Percentiles rank a stretch among this genome's conserved stretches.
These are phyloP conservation scores for Pseudohyphozyma bogoriensis DNA, from an alignment of 768 basidiomycete genomes.

Conservation along the genomic window DNA sequence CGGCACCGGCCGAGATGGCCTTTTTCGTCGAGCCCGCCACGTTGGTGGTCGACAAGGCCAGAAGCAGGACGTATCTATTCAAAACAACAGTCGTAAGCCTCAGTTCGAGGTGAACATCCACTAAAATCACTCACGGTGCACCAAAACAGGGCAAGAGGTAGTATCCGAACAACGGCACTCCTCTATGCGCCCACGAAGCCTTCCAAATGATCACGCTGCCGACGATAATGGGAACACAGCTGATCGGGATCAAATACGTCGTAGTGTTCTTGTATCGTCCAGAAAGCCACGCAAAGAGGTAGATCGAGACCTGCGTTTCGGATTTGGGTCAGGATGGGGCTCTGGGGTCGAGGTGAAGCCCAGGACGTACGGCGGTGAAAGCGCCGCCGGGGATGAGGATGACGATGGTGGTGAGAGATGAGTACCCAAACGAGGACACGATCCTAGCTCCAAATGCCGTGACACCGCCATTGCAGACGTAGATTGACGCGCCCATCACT, in stretches of 20 bases:
- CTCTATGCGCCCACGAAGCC: constrained; percentile 33
- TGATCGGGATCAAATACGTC: constrained; percentile 33
- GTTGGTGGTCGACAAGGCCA: constrained; percentile 35
- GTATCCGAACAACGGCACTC: constrained; percentile 37
- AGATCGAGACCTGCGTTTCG: constrained; percentile 29
- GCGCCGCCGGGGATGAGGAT: constrained; percentile 38
- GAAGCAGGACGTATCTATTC: constrained; percentile 37
- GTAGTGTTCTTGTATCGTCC: constrained; percentile 32
- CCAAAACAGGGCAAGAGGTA: constrained; percentile 38
- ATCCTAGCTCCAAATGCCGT: constrained; percentile 40
- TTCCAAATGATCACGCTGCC: constrained; percentile 36
- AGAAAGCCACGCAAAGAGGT: constrained; percentile 36
- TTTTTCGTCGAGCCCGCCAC: constrained; percentile 39
- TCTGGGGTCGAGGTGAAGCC: too few species aligned
- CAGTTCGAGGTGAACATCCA: background rate
- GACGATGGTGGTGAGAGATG: background rate
- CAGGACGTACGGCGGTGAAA: constrained; percentile 36
- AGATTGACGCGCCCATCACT: constrained; percentile 34
- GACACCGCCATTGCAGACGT: constrained; percentile 28
- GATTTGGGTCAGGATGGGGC: too few species aligned
- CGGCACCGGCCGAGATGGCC: constrained; percentile 33
- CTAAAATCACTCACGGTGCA: constrained; percentile 27
- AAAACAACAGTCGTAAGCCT: background rate
- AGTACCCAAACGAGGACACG: constrained; percentile 34
- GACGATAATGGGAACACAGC: constrained; percentile 38